Percentiles rank a stretch among this genome's conserved stretches.
Conservation (phyloP, 2,329 filamentous ascomycete species). For the Juglanconis juglandina region DNA sequence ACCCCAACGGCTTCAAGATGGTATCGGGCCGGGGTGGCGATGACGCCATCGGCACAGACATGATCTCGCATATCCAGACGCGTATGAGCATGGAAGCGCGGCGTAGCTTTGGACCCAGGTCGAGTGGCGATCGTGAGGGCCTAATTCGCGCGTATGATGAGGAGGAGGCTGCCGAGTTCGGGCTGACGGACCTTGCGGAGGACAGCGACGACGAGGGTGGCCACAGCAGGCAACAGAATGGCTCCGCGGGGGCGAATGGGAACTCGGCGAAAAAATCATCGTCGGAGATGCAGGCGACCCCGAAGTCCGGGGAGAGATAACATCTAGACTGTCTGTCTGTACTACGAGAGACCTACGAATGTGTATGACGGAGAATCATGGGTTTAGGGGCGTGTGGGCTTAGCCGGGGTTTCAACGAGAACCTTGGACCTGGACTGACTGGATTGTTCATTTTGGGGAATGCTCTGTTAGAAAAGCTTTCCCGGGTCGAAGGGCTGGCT, state of each 20-base stretch:
- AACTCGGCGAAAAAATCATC: conserved; percentile 33
- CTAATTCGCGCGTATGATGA: conserved; percentile 88
- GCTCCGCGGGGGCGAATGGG: conserved; percentile 33
- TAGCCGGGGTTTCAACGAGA: not conserved
- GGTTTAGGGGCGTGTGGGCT: not conserved
- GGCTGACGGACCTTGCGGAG: conserved; percentile 74
- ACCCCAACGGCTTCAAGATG: conserved; percentile 74
- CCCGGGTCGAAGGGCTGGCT: not conserved
- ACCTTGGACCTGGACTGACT: not conserved
- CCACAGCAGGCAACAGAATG: conserved; percentile 38
- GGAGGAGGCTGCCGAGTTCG: conserved; percentile 70
- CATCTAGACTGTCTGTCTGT: conserved; percentile 7
- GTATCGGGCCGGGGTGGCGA: conserved; percentile 59
- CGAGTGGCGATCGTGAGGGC: conserved; percentile 66
- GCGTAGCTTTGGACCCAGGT: conserved; percentile 64
- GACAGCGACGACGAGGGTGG: conserved; percentile 65
- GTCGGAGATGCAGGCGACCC: conserved; percentile 50
- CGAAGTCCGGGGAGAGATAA: conserved; percentile 38
- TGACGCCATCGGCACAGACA: conserved; percentile 86
- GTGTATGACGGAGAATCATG: conserved; percentile 11
- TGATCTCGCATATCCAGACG: conserved; percentile 83
- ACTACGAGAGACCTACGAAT: conserved; percentile 8
- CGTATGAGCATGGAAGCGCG: conserved; percentile 89
- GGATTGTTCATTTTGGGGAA: not conserved
- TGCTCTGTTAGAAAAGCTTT: not conserved